Evolutionary conservation across 176 grass and related monocot genomes (phyloP).

Genomic region (Eragrostis nindensis): DNA sequence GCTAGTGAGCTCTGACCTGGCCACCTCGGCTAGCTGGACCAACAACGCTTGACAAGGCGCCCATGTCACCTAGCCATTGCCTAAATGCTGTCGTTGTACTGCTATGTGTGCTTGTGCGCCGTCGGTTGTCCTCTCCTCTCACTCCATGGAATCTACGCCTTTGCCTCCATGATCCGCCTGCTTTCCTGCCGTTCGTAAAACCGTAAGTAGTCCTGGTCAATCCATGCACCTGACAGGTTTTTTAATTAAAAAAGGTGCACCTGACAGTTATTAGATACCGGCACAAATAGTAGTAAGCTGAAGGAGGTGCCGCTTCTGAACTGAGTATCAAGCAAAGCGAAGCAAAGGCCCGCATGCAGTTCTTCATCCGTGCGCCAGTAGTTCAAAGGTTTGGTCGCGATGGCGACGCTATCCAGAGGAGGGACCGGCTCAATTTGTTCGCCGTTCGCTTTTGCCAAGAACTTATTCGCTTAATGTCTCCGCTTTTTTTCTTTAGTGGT

Average conservation of each 20-base stretch:
- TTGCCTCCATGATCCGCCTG: too few species aligned
- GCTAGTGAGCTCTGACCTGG: too few species aligned
- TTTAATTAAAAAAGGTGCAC: too few species aligned
- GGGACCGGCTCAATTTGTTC: not conserved
- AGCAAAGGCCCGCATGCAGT: not conserved
- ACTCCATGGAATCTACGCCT: not conserved
- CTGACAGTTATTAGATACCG: too few species aligned
- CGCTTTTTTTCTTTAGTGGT: not conserved
- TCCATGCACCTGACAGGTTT: not conserved
- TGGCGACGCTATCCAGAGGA: not conserved
- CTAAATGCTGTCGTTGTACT: too few species aligned
- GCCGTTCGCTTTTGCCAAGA: conserved; percentile 16
- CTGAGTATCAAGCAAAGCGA: too few species aligned
- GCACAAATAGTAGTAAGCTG: not conserved
- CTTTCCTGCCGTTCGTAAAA: too few species aligned
- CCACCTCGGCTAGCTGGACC: not conserved
- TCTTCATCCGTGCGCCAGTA: not conserved
- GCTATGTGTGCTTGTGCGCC: not conserved
- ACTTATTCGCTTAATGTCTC: not conserved
- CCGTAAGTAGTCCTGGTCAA: not conserved
- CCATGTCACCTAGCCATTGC: not conserved
- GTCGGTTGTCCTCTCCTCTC: not conserved
- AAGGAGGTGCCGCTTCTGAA: not conserved
- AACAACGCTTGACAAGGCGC: conserved; percentile 15
- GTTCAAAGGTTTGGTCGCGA: not conserved